Base-by-base conservation (phyloP, 2,329 filamentous ascomycete species). In the Trichoderma pleuroti region DNA sequence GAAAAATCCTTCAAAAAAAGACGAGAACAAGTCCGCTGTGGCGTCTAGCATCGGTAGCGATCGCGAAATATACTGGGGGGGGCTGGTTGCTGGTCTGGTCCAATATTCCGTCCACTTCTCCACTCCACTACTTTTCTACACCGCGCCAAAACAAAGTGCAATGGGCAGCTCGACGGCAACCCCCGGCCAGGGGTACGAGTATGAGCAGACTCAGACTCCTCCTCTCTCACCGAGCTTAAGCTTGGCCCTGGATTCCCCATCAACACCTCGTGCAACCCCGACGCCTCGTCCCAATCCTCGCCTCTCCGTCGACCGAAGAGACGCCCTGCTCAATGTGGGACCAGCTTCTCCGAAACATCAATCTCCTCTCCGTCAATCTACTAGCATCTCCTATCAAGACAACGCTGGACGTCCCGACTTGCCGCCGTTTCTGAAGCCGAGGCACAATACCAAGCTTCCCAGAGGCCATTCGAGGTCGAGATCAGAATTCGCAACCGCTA, bases 301-400 rank as follows among this genome's bases (percentile, higher is more conserved):
- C 71, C 68, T 66, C 72, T 72, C 63, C 70, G 46, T 63, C 77
- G 73, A 73, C 57, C 70, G 72, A 59, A 75, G 71, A 54, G 76
- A 77, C 63, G 68, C 73, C 39, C 66, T 70, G 70, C 73, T 74
- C 72, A 71, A 74, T 76, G 74, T 75, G 74, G 77, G 77, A 63
- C 70, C 76, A 34, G 76, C 74, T 39, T 73, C 78, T 74, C 68
- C 72, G 36, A 78, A 74, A 71, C 74, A 75, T 30, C 76, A 76
- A 14, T 80, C 78, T 46, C 77, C 78, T 63, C 74, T 80, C 70
- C 77, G 78, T 49, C 74, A 79, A 61, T 78, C 78, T 49, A 73
- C 78, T 56, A 77, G 76, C 9, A 71, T 77, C 59, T 77, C 75
- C 59, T 74, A 76, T 60, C 73, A 71, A 62, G 74, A 78, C 68